Evolutionary conservation across 768 basidiomycete genomes (phyloP).

Genomic region (Termitomyces sp.): DNA sequence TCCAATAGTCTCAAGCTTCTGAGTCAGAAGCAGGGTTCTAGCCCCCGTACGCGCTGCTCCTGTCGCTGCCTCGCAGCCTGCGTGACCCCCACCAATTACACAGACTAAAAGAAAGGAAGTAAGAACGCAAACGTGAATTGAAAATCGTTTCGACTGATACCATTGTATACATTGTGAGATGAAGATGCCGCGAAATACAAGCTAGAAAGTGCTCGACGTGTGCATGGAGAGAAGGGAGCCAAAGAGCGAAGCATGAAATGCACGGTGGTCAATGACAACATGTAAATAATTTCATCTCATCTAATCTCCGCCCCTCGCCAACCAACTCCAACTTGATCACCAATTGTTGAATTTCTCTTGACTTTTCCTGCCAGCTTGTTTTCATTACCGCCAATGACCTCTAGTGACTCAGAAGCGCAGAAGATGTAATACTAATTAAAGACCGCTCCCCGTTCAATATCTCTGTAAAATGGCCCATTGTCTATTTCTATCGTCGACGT

Average conservation of each 20-base stretch:
- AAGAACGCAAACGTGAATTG: neutral
- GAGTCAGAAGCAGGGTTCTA: slow-evolving; percentile 77
- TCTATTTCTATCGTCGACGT: too few species aligned
- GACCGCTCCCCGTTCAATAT: too few species aligned
- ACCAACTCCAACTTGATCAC: too few species aligned
- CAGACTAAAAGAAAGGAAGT: slow-evolving; percentile 47
- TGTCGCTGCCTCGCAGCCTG: slow-evolving; percentile 89
- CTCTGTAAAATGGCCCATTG: too few species aligned
- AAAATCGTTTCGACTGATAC: slow-evolving; percentile 2
- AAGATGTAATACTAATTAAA: too few species aligned
- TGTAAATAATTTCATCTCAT: slow-evolving; percentile 16
- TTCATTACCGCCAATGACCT: too few species aligned
- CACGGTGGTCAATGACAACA: slow-evolving; percentile 31
- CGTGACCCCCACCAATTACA: slow-evolving; percentile 90
- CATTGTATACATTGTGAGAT: slow-evolving; percentile 13
- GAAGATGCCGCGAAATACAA: slow-evolving; percentile 5
- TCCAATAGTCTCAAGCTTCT: slow-evolving; percentile 78
- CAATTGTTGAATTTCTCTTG: too few species aligned
- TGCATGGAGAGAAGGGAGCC: slow-evolving; percentile 10
- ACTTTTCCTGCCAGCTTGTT: too few species aligned
- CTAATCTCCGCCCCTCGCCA: slow-evolving; percentile 1
- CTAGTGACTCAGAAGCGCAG: too few species aligned
- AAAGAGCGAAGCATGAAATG: slow-evolving; percentile 14
- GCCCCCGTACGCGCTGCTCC: slow-evolving; percentile 85
- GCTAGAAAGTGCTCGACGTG: slow-evolving; percentile 12